These are phyloP conservation scores for Fusarium verticillioides DNA, from an alignment of 2,329 filamentous ascomycete species.

Conservation along the genomic window DNA sequence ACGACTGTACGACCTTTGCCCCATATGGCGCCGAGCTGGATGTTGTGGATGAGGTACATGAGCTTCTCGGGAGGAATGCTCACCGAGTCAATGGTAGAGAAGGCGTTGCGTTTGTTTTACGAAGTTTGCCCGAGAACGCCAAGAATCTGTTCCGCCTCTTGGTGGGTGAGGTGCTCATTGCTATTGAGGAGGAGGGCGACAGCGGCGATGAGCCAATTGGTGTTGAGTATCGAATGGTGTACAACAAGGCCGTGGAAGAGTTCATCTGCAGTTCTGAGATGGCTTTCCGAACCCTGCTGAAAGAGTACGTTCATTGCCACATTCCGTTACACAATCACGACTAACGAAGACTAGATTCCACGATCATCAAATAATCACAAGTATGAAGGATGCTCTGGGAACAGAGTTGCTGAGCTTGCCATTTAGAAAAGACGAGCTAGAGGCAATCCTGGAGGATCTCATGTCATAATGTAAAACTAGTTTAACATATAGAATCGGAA, in stretches of 20 bases:
- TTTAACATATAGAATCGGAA: conserved; percentile 11
- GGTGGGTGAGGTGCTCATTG: conserved; percentile 82
- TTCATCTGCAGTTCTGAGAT: conserved; percentile 98
- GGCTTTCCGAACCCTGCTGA: conserved; percentile 91
- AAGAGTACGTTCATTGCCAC: conserved; percentile 72
- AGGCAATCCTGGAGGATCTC: conserved; percentile 84
- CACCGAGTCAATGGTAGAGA: conserved; percentile 87
- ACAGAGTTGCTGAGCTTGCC: conserved; percentile 88
- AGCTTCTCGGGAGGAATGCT: conserved; percentile 83
- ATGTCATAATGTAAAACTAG: conserved; percentile 43
- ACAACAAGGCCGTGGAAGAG: conserved; percentile 95
- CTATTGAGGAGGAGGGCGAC: conserved; percentile 70
- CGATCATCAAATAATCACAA: conserved; percentile 97
- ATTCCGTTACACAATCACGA: conserved; percentile 24
- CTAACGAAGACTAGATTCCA: conserved; percentile 73
- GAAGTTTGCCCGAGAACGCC: conserved; percentile 91
- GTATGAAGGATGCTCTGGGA: conserved; percentile 84
- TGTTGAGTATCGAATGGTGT: conserved; percentile 90
- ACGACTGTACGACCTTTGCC: conserved; percentile 92
- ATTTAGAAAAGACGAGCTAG: conserved; percentile 87
- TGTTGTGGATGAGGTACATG: conserved; percentile 89
- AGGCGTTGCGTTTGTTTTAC: conserved; percentile 90
- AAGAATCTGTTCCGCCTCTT: conserved; percentile 86
- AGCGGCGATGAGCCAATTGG: conserved; percentile 68
- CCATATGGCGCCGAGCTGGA: conserved; percentile 80